phyloP scores from a whole-genome alignment of 495 filamentous ascomycete genomes.

The Penicillium goetzii region DNA sequence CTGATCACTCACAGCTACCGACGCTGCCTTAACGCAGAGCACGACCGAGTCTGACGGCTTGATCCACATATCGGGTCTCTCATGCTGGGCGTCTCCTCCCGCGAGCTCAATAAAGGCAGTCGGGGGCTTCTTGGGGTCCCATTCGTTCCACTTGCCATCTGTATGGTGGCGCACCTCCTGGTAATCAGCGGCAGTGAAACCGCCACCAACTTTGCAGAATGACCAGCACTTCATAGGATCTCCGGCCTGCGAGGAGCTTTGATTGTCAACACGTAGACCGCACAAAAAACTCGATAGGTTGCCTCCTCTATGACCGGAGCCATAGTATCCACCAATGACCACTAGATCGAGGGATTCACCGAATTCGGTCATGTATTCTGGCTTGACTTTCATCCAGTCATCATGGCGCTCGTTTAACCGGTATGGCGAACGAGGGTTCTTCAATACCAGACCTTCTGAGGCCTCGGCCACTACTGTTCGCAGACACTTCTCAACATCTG shows the following conservation, averaged over 20 bases:
- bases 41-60: constrained; percentile 85
- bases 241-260: constrained; percentile 54
- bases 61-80: constrained; percentile 93
- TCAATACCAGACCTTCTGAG: constrained; percentile 89
- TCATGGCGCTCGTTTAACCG: constrained; percentile 89
- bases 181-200: constrained; percentile 85
- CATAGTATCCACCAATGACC: constrained; percentile 92
- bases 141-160: constrained; percentile 87
- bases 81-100: constrained; percentile 72
- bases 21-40: constrained; percentile 87
- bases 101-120: constrained; percentile 79
- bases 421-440: constrained; percentile 88
- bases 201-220: constrained; percentile 96
- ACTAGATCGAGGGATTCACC: constrained; percentile 91
- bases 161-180: constrained; percentile 79
- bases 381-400: constrained; percentile 99
- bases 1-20: constrained; percentile 69
- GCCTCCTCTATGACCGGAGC: constrained; percentile 82
- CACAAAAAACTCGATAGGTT: constrained; percentile 84
- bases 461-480: constrained; percentile 84
- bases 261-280: constrained; percentile 74
- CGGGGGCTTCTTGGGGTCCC: constrained; percentile 80
- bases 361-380: constrained; percentile 97
- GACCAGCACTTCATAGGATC: constrained; percentile 79
- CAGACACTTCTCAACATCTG: constrained; percentile 76